Percentiles rank a stretch among this genome's conserved stretches.
These are phyloP conservation scores for Boletus pseudopeckii DNA, from an alignment of 768 basidiomycete species.

Conservation along the genomic window DNA sequence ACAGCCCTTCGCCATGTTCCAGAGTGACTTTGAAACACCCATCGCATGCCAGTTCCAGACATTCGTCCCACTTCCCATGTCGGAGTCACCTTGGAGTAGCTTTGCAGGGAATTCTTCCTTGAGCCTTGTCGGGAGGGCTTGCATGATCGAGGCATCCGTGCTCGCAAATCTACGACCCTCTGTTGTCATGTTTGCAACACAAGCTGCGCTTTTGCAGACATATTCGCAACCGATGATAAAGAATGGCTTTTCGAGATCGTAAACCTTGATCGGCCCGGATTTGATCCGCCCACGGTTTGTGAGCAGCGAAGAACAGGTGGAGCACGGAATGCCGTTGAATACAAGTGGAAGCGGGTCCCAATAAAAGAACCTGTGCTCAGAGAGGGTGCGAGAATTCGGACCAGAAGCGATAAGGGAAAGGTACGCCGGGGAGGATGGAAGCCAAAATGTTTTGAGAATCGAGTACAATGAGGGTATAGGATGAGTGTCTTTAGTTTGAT, in stretches of 20 bases:
- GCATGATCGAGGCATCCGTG: constrained; percentile 69
- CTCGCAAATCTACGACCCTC: constrained; percentile 69
- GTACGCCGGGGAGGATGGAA: constrained; percentile 74
- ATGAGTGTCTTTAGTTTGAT: constrained; percentile 41
- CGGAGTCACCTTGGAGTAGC: constrained; percentile 52
- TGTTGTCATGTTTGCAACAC: constrained; percentile 38
- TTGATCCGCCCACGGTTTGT: constrained; percentile 68
- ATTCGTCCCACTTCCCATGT: constrained; percentile 54
- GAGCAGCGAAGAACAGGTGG: constrained; percentile 57
- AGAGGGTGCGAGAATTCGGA: constrained; percentile 64
- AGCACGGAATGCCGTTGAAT: constrained; percentile 78
- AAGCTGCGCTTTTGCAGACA: constrained; percentile 52
- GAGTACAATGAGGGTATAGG: constrained; percentile 71
- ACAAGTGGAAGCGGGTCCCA: constrained; percentile 84
- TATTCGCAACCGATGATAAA: constrained; percentile 87
- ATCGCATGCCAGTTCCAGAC: constrained; percentile 78
- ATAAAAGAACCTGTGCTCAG: constrained; percentile 77
- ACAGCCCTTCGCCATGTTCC: constrained; percentile 68
- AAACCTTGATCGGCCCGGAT: constrained; percentile 72
- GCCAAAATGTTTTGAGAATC: constrained; percentile 80
- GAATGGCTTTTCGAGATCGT: constrained; percentile 77
- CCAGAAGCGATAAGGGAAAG: constrained; percentile 70
- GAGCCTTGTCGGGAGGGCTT: constrained; percentile 62
- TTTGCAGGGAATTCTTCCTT: constrained; percentile 73
- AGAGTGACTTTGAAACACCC: constrained; percentile 66